Conservation (phyloP, 768 basidiomycete species). For the Lactarius vividus region DNA sequence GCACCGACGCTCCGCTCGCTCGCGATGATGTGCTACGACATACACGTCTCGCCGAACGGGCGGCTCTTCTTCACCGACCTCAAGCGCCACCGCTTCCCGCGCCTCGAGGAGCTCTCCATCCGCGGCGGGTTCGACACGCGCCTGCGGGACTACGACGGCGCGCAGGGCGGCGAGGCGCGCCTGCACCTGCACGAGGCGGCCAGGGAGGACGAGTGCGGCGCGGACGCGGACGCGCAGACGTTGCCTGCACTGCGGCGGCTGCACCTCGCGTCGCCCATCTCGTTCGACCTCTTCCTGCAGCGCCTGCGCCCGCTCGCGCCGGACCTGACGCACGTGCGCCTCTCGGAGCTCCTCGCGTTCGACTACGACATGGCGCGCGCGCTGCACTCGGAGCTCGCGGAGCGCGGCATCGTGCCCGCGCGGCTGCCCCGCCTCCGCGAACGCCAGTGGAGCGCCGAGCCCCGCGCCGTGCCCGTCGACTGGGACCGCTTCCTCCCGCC, state of each 20-base stretch:
- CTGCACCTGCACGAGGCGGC: neutral
- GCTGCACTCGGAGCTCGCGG: slow-evolving; percentile 26
- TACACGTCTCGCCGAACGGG: slow-evolving; percentile 26
- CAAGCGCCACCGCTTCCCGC: slow-evolving; percentile 17
- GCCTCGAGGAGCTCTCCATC: slow-evolving; percentile 25
- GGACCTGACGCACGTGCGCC: slow-evolving; percentile 21
- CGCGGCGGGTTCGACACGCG: slow-evolving; percentile 28
- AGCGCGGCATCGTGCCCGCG: slow-evolving; percentile 22
- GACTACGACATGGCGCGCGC: slow-evolving; percentile 23
- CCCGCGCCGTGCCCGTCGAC: slow-evolving; percentile 20
- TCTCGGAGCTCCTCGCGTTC: slow-evolving; percentile 27
- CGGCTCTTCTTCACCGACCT: slow-evolving; percentile 26
- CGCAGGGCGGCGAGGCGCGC: neutral
- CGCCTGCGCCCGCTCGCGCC: slow-evolving; percentile 26
- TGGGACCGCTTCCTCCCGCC: slow-evolving; percentile 23
- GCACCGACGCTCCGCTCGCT: slow-evolving; percentile 26
- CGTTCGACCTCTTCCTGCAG: slow-evolving; percentile 26
- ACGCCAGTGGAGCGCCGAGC: slow-evolving; percentile 19
- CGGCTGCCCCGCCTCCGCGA: slow-evolving; percentile 17
- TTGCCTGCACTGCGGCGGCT: slow-evolving; percentile 22
- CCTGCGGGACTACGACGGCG: slow-evolving; percentile 16
- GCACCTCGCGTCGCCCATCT: slow-evolving; percentile 26
- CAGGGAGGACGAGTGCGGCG: too few relatives aligned
- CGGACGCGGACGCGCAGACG: neutral
- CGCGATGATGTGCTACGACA: slow-evolving; percentile 27